phyloP scores from a whole-genome alignment of 1,284 basidiomycete species.

The Retiboletus flavoniger region DNA sequence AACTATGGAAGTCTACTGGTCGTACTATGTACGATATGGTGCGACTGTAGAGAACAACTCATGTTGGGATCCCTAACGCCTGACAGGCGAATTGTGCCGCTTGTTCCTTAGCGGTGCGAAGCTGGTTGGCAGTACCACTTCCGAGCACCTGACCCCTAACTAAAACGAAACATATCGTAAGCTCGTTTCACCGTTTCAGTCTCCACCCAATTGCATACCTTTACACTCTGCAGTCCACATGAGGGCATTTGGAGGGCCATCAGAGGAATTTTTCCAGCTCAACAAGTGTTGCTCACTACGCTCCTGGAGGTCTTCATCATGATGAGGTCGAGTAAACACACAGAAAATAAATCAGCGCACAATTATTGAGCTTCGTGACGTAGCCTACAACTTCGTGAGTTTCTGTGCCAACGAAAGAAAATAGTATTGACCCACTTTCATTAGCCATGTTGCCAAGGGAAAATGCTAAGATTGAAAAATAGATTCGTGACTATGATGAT shows the following conservation, averaged over 20 bases:
- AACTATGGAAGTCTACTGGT: background rate
- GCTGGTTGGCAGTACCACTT: conserved; percentile 40
- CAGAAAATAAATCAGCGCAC: conserved; percentile 33
- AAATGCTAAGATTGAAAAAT: background rate
- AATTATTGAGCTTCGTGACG: conserved; percentile 51
- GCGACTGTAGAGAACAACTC: background rate
- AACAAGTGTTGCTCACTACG: conserved; percentile 32
- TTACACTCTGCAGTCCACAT: conserved; percentile 56
- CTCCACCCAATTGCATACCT: conserved; percentile 37
- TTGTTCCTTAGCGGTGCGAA: conserved; percentile 45
- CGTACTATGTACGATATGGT: background rate
- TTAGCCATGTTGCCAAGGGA: conserved; percentile 14
- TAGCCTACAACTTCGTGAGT: conserved; percentile 36
- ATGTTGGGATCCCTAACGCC: conserved; percentile 27
- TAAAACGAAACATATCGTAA: conserved; percentile 25
- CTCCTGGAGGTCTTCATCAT: conserved; percentile 42
- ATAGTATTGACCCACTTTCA: conserved; percentile 21
- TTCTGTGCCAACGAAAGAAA: background rate
- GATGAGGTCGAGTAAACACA: background rate
- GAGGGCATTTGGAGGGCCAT: conserved; percentile 43
- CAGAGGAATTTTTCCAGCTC: conserved; percentile 40
- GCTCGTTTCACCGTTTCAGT: background rate
- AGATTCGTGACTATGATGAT: background rate
- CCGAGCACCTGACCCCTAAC: conserved; percentile 51
- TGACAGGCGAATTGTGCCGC: conserved; percentile 51